Evolutionary conservation across 2,329 filamentous ascomycete genomes (phyloP), one percentile per base, ranked within the genome.

Genomic region (Pestalotiopsis sp.): DNA sequence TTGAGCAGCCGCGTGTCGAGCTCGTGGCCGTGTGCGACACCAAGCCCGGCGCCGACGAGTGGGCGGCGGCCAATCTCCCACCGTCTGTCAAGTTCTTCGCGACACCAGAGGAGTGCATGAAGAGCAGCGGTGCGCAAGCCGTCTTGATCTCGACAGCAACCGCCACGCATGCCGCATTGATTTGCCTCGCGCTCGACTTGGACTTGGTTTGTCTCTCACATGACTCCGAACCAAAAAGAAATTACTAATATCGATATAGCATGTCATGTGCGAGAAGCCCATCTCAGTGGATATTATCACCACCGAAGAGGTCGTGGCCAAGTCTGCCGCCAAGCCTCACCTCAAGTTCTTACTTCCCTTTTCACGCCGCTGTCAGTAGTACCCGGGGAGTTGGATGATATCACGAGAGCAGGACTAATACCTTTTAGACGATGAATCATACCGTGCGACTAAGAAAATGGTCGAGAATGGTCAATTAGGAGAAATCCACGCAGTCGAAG

Each of bases 261-360:
- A 65, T 52, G 62, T 65, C 40, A 65, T 65, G 62, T 65, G 62
- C 27, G 62, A 65, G 12, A 65, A 65, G 62, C 62, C 62, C 4
- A 65, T 65, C 4, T 65, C 62, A n/a, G 62, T 65, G 13, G 62
- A 65, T 40, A 49, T 65, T 11, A 65, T 45, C 25, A 65, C 62
- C 11, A 65, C 62, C 62, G 62, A 65, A 23, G 62, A 65, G 20
- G 62, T 65, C 40, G 62, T 65, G 36, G 23, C 62, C 36, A 65
- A 65, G n/a, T 65, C 62, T 52, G 62, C 40, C 23, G 23, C 62
- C 40, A 65, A 65, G 40, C 62, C 62, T 65, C 62, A 65, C 25
- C 62, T 65, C 40, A 65, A 65, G 20, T 65, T 65, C 20, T 65
- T 65, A 12, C 62, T 65, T n/a, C 62, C 62, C 17, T 65, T 65